Evolutionary conservation across 768 basidiomycete species (phyloP), one percentile per base, ranked within the genome.

Genomic region (Vararia minispora): DNA sequence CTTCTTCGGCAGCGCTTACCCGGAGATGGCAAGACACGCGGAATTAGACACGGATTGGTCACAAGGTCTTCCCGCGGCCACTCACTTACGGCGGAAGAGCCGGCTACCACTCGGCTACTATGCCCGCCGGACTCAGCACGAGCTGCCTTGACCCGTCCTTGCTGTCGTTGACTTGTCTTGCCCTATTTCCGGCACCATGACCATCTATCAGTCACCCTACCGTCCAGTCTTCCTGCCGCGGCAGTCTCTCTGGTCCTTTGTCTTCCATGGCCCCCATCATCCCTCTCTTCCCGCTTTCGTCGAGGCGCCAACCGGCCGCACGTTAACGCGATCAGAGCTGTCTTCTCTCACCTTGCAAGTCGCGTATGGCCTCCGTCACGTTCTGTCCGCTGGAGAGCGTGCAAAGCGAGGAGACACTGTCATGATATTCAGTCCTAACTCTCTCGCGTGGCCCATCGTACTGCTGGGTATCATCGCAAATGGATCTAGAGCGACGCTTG

Each of bases 391-490:
- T n/a, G 45, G 45, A 6, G 56, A 60, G 2, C 42, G 48, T 10
- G 42, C 63, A 14, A 64, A 58, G 25, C 62, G 70, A 12, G 76
- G 78, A 0, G 73, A 79, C 35, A 72, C 72, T 0, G 63, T 74
- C 13, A 63, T 83, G 42, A 62, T 89, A 5, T 86, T 70, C 52
- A 77, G 78, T 2, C 76, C 71, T 7, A 89, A 90, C 57, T 74
- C 65, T 14, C 48, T 87, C 32, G 60, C 62, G 29, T 79, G 65
- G 60, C 70, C 75, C 1, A 52, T 74, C 41, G 53, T 68, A 33
- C 41, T 76, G 5, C 58, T 62, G 13, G 60, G 56, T 34, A 56
- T 58, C 53, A 62, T 79, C 29, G 79, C 86, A 0, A 80, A 78
- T 0, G 83, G 82, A 3, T 51, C 85, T 12, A 60, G 72, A 30